Evolutionary conservation across 805 yeast species (phyloP).

Genomic region (Tetrapisispora taiwanensis): DNA sequence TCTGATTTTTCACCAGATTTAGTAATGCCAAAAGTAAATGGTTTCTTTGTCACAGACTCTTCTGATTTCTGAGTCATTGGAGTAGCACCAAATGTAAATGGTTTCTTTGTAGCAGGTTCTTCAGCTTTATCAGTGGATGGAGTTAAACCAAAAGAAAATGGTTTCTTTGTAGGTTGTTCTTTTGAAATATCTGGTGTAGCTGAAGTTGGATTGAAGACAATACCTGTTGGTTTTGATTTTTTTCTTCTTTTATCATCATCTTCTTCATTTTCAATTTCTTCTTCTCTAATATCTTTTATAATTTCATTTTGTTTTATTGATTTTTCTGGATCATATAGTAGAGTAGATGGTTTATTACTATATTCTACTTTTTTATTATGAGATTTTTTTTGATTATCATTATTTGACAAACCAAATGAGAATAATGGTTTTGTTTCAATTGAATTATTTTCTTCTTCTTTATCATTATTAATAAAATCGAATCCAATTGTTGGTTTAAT

Average conservation of each 20-base stretch:
- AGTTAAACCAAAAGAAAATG: background rate
- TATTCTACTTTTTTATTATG: background rate
- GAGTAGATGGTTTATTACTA: background rate
- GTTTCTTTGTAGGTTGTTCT: background rate
- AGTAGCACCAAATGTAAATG: no score
- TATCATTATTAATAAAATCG: conserved; percentile 22
- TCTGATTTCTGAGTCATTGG: no score
- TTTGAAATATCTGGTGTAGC: no score
- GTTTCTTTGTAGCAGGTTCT: no score
- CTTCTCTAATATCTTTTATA: background rate
- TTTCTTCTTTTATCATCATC: background rate
- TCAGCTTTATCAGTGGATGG: no score
- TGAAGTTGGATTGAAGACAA: no score
- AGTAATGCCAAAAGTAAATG: no score
- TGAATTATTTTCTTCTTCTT: background rate
- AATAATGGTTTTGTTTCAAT: conserved; percentile 5
- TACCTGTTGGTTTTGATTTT: background rate
- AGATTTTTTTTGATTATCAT: background rate
- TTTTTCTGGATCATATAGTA: background rate
- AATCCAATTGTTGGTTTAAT: conserved; percentile 25
- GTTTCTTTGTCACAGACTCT: background rate
- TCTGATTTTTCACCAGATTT: no score
- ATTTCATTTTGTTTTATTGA: background rate
- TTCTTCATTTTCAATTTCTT: background rate
- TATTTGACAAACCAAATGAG: conserved; percentile 7